A percentile compares a stretch with the other conserved stretches of the same genome.
phyloP scores from a whole-genome alignment of 345 rosid genomes.

The Citrus unshiu region DNA sequence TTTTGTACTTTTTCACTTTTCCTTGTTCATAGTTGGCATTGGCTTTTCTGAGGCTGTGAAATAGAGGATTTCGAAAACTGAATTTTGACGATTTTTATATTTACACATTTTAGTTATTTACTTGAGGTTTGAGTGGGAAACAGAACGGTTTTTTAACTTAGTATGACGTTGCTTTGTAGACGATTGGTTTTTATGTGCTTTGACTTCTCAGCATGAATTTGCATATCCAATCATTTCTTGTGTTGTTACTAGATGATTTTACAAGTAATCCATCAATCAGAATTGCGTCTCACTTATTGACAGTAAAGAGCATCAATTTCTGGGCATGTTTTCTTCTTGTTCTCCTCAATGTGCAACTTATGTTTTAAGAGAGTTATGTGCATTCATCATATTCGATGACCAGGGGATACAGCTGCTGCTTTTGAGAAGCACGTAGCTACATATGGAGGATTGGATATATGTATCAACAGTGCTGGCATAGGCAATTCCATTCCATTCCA shows the following conservation, averaged over 20 bases:
- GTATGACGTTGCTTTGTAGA: neutral
- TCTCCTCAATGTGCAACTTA: neutral
- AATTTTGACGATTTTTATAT: neutral
- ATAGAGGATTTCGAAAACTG: neutral
- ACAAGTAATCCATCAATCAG: neutral
- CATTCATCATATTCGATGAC: neutral
- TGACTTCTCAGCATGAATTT: neutral
- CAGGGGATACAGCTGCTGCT: slow-evolving; percentile 65
- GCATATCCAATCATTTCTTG: neutral
- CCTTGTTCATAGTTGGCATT: neutral
- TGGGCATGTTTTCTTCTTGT: neutral
- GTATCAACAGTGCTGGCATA: slow-evolving; percentile 77
- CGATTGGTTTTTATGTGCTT: too few species aligned
- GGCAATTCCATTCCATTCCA: slow-evolving; percentile 34
- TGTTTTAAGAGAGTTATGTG: neutral
- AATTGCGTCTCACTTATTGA: neutral
- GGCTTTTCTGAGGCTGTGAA: neutral
- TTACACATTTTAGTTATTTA: neutral
- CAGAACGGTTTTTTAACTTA: neutral
- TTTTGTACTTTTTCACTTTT: neutral
- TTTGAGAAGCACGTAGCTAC: slow-evolving; percentile 78
- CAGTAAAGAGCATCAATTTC: neutral
- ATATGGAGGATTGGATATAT: slow-evolving; percentile 83
- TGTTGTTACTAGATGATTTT: neutral
- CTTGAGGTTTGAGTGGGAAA: neutral